These are phyloP conservation scores for Conticribra weissflogii DNA, from an alignment of 108 stramenopile genomes.

Conservation along the genomic window DNA sequence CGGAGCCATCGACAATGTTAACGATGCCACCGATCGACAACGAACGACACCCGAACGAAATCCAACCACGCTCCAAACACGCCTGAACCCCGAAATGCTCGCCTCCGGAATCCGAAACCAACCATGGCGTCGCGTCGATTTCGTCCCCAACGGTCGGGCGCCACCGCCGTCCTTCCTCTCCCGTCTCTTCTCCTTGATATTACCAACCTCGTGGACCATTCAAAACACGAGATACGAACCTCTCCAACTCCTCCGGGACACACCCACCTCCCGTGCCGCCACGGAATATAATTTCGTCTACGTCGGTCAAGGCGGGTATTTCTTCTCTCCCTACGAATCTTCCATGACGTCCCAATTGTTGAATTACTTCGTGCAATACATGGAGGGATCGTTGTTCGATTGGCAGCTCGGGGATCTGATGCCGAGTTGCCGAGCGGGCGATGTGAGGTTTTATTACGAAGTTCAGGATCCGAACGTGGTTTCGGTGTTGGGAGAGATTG, in stretches of 20 bases:
- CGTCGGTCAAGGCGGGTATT: constrained; percentile 46
- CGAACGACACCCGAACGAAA: not conserved
- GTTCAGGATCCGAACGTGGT: constrained; percentile 35
- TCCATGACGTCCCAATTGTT: constrained; percentile 24
- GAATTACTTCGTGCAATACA: constrained; percentile 42
- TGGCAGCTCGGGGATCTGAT: constrained; percentile 46
- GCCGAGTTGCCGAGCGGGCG: constrained; percentile 37
- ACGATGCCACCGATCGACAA: not conserved
- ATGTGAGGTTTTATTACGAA: constrained; percentile 30
- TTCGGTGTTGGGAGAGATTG: constrained; percentile 30
- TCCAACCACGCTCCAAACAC: not conserved
- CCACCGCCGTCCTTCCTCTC: constrained; percentile 37
- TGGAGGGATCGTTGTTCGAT: constrained; percentile 47
- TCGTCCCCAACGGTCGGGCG: constrained; percentile 13
- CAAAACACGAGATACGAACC: constrained; percentile 33
- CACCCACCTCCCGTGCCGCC: constrained; percentile 15
- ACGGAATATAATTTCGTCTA: constrained; percentile 42
- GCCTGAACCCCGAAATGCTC: constrained; percentile 27
- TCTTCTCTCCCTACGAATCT: constrained; percentile 41
- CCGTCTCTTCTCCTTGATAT: constrained; percentile 18
- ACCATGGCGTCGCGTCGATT: constrained; percentile 36
- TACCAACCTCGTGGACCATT: not conserved
- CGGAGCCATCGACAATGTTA: not conserved
- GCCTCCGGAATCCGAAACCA: constrained; percentile 24
- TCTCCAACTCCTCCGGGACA: constrained; percentile 20